A percentile compares a stretch with the other conserved stretches of the same genome.
phyloP scores from a whole-genome alignment of 2,329 filamentous ascomycete species.

The Beauveria bassiana region DNA sequence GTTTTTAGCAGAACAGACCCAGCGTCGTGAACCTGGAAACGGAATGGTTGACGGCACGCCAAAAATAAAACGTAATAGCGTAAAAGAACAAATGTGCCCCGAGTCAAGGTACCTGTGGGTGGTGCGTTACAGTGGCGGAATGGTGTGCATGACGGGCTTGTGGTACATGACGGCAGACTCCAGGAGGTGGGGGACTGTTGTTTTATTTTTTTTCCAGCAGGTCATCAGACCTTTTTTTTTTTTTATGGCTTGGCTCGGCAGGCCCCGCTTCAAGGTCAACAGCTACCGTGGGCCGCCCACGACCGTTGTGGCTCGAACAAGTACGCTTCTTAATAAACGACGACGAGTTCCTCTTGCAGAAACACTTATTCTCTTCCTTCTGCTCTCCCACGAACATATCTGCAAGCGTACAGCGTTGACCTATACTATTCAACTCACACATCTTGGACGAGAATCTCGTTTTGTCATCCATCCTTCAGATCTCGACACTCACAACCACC shows the following conservation, averaged over 20 bases:
- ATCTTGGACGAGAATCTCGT: not conserved
- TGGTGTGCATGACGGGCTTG: not conserved
- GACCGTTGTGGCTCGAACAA: not conserved
- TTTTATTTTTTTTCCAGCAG: not conserved
- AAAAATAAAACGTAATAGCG: too few relatives aligned
- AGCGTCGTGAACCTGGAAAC: too few relatives aligned
- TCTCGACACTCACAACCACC: conserved; percentile 29
- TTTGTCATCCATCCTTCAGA: not conserved
- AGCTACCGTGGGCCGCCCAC: conserved; percentile 8
- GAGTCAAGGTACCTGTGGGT: conserved; percentile 1
- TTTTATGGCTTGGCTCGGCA: not conserved
- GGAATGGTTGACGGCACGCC: too few relatives aligned
- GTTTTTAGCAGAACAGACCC: too few relatives aligned
- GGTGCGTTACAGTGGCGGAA: not conserved
- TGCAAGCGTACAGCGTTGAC: too few relatives aligned
- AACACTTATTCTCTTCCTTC: not conserved
- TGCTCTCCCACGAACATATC: too few relatives aligned
- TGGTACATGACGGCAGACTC: not conserved
- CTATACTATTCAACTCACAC: not conserved
- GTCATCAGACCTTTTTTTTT: not conserved
- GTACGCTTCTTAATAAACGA: conserved; percentile 2
- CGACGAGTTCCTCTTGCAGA: not conserved
- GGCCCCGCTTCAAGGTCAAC: not conserved
- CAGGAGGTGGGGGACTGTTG: not conserved
- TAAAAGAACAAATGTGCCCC: too few relatives aligned